Base-by-base conservation (phyloP, 2,329 filamentous ascomycete species). In the Didymella sp. region DNA sequence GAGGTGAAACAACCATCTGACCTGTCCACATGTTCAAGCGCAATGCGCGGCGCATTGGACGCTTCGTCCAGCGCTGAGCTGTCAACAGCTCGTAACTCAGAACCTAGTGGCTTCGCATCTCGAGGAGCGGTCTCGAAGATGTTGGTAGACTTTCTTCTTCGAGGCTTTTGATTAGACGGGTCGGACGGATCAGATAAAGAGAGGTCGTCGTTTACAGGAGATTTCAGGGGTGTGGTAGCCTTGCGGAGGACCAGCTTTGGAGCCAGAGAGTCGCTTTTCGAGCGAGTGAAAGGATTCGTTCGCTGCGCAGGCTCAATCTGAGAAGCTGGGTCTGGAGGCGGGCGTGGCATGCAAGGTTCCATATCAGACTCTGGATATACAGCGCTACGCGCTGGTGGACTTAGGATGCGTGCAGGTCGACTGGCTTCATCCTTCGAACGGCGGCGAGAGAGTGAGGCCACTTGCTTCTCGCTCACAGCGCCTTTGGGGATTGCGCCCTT, bases 221-320 rank as follows among this genome's bases (percentile, higher is more conserved):
- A 17, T 9, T 40, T 40, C 24, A 48, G 48, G 24, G 33, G 35
- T 19, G 45, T 30, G 9, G 47, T 51, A 21, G 52, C 46, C 19
- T 58, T 59, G 30, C 44, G 53, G 45, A 62, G 37, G 2, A 55
- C 13, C 21, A 63, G 28, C n/a, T 53, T 56, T 21, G 59, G 61
- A n/a, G 22, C 35, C 28, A 50, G 6, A 22, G 43, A 17, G 2
- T 60, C 52, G 12, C 45, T 19, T 40, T 55, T 57, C 8, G 49
- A 49, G 42, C 50, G 58, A 27, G 30, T 35, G 51, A 60, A 60
- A 13, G 55, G 59, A 42, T 64, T 60, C 6, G 50, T 47, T 8
- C 56, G 49, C 19, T 67, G 56, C 3, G 47, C 22, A 43, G 31
- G 17, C 17, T 62, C 42, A 30, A 40, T 19, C 38, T 50, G 59